These are phyloP conservation scores for Austroboletus rostrupii DNA, from an alignment of 1,284 basidiomycete species.

Conservation along the genomic window DNA sequence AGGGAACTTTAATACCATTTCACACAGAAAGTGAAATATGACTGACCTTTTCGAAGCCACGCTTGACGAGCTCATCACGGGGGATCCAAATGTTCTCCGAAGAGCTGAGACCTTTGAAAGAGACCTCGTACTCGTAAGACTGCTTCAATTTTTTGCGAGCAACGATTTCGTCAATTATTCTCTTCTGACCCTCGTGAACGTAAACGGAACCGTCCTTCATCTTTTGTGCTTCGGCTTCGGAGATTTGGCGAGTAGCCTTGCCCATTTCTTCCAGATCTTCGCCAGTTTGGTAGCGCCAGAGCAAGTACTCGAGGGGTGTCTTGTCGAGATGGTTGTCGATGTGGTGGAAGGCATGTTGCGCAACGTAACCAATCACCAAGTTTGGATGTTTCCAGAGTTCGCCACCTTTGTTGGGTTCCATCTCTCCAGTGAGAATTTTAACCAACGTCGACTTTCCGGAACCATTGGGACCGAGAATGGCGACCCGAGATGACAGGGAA, in stretches of 20 bases:
- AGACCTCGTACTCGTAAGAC: constrained; percentile 96
- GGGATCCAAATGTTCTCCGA: constrained; percentile 97
- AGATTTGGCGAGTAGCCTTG: constrained; percentile 86
- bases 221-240: constrained; percentile 87
- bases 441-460: constrained; percentile 98
- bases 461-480: constrained; percentile 94
- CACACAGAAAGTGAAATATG: not conserved
- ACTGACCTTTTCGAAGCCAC: constrained; percentile 91
- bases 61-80: constrained; percentile 94
- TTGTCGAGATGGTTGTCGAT: constrained; percentile 98
- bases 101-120: constrained; percentile 88
- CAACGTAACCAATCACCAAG: constrained; percentile 98
- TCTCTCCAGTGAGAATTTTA: constrained; percentile 97
- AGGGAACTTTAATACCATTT: not conserved
- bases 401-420: constrained; percentile 94
- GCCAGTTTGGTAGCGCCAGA: constrained; percentile 99
- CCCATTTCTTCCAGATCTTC: constrained; percentile 95
- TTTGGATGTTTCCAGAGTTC: constrained; percentile 99
- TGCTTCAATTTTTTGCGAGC: constrained; percentile 97
- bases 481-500: constrained; percentile 95
- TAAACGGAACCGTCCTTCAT: constrained; percentile 93
- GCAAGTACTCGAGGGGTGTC: constrained; percentile 97
- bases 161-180: constrained; percentile 89
- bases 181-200: constrained; percentile 91
- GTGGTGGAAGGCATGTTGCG: constrained; percentile 98